Evolutionary conservation across 371 early-diverging fungal species (phyloP).

Genomic region (Mortierella sp.): DNA sequence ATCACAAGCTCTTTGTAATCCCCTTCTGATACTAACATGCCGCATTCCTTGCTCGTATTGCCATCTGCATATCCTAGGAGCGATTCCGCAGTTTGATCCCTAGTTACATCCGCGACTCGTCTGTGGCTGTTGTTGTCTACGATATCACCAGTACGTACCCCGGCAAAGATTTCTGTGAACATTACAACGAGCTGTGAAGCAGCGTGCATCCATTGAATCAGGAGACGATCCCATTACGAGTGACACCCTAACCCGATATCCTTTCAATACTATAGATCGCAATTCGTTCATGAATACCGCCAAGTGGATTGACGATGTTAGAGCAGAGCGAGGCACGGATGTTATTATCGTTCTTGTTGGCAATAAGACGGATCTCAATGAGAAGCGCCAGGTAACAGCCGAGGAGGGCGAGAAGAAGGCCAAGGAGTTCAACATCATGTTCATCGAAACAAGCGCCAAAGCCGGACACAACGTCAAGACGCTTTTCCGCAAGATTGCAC

Average conservation of each 20-base stretch:
- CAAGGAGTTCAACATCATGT: conserved; percentile 94
- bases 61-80: conserved; percentile 66
- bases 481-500: conserved; percentile 95
- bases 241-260: too few relatives aligned
- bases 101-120: conserved; percentile 98
- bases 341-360: conserved; percentile 98
- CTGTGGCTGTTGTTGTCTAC: conserved; percentile 98
- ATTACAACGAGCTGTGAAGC: too few relatives aligned
- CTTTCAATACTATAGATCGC: conserved; percentile 69
- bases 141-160: conserved; percentile 87
- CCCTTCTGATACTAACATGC: too few relatives aligned
- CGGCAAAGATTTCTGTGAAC: background rate
- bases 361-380: conserved; percentile 98
- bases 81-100: conserved; percentile 97
- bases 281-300: conserved; percentile 95
- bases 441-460: conserved; percentile 97
- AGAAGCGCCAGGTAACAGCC: conserved; percentile 93
- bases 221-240: too few relatives aligned
- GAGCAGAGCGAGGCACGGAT: conserved; percentile 96
- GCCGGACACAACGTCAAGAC: conserved; percentile 97
- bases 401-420: conserved; percentile 98
- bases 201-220: too few relatives aligned
- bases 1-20: too few relatives aligned
- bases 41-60: too few relatives aligned
- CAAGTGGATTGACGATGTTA: conserved; percentile 99